Base-by-base conservation (phyloP, 2,329 filamentous ascomycete genomes). In the Curvularia eragrostidis region DNA sequence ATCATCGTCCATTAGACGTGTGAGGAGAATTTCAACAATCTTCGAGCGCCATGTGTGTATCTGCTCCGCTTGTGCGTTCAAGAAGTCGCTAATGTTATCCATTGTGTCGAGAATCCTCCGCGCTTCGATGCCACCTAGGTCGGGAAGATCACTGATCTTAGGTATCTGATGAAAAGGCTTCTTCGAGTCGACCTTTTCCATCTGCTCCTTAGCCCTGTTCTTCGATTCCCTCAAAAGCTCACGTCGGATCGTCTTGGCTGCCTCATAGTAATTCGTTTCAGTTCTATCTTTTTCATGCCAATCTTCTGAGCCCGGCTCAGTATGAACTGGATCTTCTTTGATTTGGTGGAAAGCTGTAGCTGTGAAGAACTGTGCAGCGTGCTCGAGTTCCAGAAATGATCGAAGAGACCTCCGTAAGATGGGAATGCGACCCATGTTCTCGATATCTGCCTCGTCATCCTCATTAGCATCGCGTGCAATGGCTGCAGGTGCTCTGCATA, bases 301-400 rank as follows among this genome's bases (percentile, higher is more conserved):
- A 15, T 89, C 84, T 1, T 88, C 86, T 0, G 90, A 91, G 5
- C 87, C 86, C 1, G 88, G 86, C 21, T 80, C 72, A 0, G 88
- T 92, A 66, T 89, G 78, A 1, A 85, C 81, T 43, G 84, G 75
- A 54, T 93, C 86, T 0, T 86, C 85, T 70, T 93, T 95, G 60
- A 96, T 90, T 70, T 97, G 91, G 70, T 88, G 97, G 65, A 89
- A 88, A 0, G 88, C 89, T 65, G 93, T 97, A 13, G 89, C 92
- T 24, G 89, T 89, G 71, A 96, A 97, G 78, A 97, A 97, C 0
- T 87, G 83, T 28, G 89, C 91, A 63, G 89, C 87, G 73, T 97
- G 94, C 59, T 94, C 85, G 42, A 96, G 77, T 71, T 96, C 92
- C 18, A 97, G 80, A 2, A 91, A 88, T 19, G 82, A 83, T 9